These are phyloP conservation scores for Talaromyces sp. DNA, from an alignment of 2,329 filamentous ascomycete genomes.

Conservation along the genomic window DNA sequence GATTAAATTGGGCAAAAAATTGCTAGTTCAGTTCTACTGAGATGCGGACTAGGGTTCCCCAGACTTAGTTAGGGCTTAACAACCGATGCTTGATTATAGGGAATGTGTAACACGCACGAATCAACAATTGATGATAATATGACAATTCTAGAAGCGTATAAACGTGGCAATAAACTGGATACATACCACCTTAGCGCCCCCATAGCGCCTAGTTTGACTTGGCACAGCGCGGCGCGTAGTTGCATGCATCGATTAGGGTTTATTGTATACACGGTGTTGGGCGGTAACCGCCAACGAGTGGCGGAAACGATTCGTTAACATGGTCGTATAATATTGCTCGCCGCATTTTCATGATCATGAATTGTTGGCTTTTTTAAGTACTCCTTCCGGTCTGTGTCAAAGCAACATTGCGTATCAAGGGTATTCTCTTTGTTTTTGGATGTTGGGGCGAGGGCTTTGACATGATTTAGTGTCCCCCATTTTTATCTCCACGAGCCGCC, in stretches of 20 bases:
- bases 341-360: neutral
- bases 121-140: neutral
- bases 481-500: neutral
- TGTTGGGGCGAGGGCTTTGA: too few species aligned
- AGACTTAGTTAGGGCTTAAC: too few species aligned
- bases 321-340: neutral
- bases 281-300: neutral
- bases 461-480: neutral
- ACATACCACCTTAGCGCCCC: neutral
- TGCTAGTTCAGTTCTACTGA: too few species aligned
- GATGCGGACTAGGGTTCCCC: neutral
- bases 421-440: neutral
- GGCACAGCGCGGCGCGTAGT: neutral
- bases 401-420: neutral
- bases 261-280: neutral
- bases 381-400: neutral
- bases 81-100: too few species aligned
- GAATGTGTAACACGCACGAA: neutral
- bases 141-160: neutral
- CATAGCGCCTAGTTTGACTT: neutral
- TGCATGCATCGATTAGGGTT: neutral
- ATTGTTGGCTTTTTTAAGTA: neutral
- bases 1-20: too few species aligned
- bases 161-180: neutral
- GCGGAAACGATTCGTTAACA: neutral